Conservation (phyloP, 148 eudicot species). For the Simmondsia chinensis region DNA sequence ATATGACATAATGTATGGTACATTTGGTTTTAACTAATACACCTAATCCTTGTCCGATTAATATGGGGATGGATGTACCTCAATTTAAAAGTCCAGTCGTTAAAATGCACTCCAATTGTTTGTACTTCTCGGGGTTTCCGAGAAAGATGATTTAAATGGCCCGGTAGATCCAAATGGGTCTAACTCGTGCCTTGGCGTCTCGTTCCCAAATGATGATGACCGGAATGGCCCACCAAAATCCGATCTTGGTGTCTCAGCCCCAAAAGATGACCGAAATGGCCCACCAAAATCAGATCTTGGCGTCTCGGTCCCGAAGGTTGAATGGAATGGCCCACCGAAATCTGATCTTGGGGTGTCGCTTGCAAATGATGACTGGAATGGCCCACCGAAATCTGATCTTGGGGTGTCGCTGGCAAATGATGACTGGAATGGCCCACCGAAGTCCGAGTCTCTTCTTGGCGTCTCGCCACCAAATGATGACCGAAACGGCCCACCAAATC, state of each 20-base stretch:
- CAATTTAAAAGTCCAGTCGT: no score
- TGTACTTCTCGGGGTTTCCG: slow-evolving; percentile 23
- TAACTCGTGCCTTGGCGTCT: slow-evolving; percentile 10
- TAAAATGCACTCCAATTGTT: slow-evolving; percentile 26
- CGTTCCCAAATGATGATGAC: slow-evolving; percentile 12
- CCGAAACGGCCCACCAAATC: slow-evolving; percentile 18
- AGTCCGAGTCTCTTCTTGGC: slow-evolving; percentile 29
- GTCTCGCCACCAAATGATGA: slow-evolving; percentile 26
- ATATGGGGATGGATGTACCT: background rate
- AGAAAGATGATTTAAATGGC: slow-evolving; percentile 15
- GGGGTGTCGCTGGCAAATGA: slow-evolving; percentile 22
- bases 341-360: slow-evolving; percentile 33
- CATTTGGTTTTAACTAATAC: no score
- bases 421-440: slow-evolving; percentile 29
- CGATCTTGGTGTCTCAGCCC: slow-evolving; percentile 39
- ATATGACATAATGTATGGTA: no score
- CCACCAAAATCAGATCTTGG: slow-evolving; percentile 14
- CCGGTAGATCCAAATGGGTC: slow-evolving; percentile 16
- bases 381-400: slow-evolving; percentile 32
- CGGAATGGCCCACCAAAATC: slow-evolving; percentile 25
- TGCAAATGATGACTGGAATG: slow-evolving; percentile 32
- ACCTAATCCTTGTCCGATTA: no score
- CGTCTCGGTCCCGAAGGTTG: background rate
- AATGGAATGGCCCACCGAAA: background rate
- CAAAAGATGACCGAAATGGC: slow-evolving; percentile 20